A percentile compares a stretch with the other conserved stretches of the same genome.
These are phyloP conservation scores for Podosphaera fusca DNA, from an alignment of 2,329 filamentous ascomycete species.

Conservation along the genomic window DNA sequence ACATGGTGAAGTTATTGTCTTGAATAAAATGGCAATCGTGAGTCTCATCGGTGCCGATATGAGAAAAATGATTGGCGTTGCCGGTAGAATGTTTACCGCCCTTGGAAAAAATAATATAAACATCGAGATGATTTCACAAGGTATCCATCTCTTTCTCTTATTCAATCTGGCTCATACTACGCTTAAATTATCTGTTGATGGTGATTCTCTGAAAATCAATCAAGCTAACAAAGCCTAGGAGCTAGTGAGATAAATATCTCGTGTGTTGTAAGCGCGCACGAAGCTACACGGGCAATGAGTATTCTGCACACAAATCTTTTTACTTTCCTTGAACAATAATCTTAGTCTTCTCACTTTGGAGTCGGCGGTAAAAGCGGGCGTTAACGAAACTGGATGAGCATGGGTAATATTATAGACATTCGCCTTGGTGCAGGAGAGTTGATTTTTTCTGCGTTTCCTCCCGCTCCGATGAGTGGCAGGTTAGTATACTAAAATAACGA, in stretches of 20 bases:
- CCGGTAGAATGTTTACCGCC: conserved; percentile 83
- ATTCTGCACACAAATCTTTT: conserved; percentile 93
- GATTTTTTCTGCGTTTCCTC: neutral
- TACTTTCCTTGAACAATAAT: conserved; percentile 52
- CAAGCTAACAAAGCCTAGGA: conserved; percentile 25
- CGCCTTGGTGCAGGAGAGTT: neutral
- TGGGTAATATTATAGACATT: neutral
- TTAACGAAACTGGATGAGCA: neutral
- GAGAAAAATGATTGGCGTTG: conserved; percentile 92
- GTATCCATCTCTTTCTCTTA: conserved; percentile 22
- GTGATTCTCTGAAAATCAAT: neutral
- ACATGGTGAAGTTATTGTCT: conserved; percentile 75
- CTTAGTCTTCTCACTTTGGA: neutral
- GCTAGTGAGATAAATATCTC: conserved; percentile 99
- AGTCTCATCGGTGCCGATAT: conserved; percentile 87
- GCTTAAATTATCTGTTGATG: neutral
- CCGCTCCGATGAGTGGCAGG: too few relatives aligned
- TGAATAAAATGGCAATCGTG: conserved; percentile 83
- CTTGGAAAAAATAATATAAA: conserved; percentile 86
- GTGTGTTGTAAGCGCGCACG: conserved; percentile 79
- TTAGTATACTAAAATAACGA: too few relatives aligned
- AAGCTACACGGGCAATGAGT: conserved; percentile 83
- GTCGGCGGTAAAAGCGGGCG: neutral
- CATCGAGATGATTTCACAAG: conserved; percentile 98
- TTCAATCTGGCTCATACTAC: neutral